phyloP scores from a whole-genome alignment of 352 stramenopile species.

The Globisporangium apiculatum region DNA sequence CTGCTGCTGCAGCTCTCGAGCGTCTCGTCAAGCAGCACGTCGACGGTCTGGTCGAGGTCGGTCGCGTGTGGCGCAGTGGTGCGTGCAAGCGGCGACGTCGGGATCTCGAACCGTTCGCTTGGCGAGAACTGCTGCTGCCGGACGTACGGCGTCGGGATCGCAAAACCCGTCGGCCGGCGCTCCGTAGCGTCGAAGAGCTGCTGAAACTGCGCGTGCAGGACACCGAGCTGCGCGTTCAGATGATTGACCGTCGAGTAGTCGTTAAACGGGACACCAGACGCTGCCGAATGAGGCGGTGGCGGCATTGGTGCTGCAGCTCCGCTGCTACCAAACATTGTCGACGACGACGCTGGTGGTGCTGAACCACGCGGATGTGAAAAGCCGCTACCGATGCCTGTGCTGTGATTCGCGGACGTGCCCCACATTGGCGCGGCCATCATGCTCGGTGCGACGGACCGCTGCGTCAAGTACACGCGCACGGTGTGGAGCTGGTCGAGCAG shows the following conservation, averaged over 20 bases:
- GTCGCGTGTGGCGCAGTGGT: background rate
- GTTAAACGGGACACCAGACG: slow-evolving; percentile 10
- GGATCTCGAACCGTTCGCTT: slow-evolving; percentile 35
- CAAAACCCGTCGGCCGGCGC: slow-evolving; percentile 5
- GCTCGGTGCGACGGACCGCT: slow-evolving; percentile 22
- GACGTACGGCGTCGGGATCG: background rate
- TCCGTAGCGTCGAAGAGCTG: slow-evolving; percentile 46
- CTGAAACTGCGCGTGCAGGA: slow-evolving; percentile 53
- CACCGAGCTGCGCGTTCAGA: slow-evolving; percentile 35
- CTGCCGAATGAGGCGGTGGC: background rate
- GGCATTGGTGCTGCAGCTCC: background rate
- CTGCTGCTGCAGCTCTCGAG: slow-evolving; percentile 6
- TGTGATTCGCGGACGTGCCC: background rate
- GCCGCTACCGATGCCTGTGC: background rate
- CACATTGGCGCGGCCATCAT: slow-evolving; percentile 2
- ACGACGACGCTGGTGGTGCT: background rate
- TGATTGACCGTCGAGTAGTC: slow-evolving; percentile 34
- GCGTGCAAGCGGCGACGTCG: slow-evolving; percentile 14
- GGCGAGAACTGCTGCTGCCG: slow-evolving; percentile 17
- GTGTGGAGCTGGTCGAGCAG: slow-evolving; percentile 51
- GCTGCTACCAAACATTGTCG: no score
- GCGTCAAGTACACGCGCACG: slow-evolving; percentile 50
- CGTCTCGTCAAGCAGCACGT: slow-evolving; percentile 26
- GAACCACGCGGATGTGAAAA: background rate
- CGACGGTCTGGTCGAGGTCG: slow-evolving; percentile 21